Base-by-base conservation (phyloP, 2,329 filamentous ascomycete species). In the Hymenoscyphus fraxineus region DNA sequence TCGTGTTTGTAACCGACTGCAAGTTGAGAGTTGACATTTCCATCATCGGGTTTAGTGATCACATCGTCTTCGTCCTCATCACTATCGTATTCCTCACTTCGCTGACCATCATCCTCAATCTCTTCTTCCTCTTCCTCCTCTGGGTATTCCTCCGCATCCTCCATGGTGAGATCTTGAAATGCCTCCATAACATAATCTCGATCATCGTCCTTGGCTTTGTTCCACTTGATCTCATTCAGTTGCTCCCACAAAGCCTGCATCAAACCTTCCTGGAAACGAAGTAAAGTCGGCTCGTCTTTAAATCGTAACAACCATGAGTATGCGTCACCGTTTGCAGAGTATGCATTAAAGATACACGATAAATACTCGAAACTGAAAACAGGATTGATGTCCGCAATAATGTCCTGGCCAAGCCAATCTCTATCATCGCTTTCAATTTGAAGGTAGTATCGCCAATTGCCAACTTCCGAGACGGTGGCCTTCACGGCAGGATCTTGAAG, bases 321-420 rank as follows among this genome's bases (percentile, higher is more conserved):
- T 4, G 95, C 94, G 1, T 90, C 91, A 1, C 93, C 92, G 77
- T 97, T 92, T 41, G 88, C 84, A 15, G 90, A 85, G 76, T 97
- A 98, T 76, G 97, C 93, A 74, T 99, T 99, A 84, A 99, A 99
- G 73, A 99, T 97, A 76, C 98, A 98, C 0, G 94, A 98, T n/a
- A 97, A 83, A 73, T 94, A 98, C 77, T 99, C 95, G 70, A 97
- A 98, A 79, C 98, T 98, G 82, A 98, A 99, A 22, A 99, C 93
- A 0, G 95, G 95, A 72, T 98, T 98, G 77, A 98, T 92, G 71
- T 99, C 95, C 6, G 92, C 89, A 38, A 93, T 82, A 38, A 99
- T 87, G 2, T 89, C 85, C 69, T 96, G 91, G 27, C 93, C 93
- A 2, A 99, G 81, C 92, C 93, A 97, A 62, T 93, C 88, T 73